Evolutionary conservation across 108 stramenopile genomes (phyloP).

Genomic region (Fistulifera solaris): DNA sequence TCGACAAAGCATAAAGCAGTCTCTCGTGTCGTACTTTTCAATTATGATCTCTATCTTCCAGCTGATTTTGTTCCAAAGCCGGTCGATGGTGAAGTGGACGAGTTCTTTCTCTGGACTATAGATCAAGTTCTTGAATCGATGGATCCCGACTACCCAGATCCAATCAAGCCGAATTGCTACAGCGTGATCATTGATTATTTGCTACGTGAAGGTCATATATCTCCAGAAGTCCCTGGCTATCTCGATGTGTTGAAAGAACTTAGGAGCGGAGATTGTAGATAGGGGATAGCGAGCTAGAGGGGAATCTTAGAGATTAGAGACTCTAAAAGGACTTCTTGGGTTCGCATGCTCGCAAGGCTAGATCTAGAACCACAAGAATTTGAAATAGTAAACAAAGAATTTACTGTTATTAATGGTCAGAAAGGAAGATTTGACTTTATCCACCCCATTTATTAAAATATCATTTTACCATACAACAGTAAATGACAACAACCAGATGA

Average conservation of each 20-base stretch:
- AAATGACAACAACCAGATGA: too few species aligned
- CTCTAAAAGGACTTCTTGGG: too few species aligned
- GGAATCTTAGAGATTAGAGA: too few species aligned
- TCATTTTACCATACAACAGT: too few species aligned
- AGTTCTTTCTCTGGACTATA: conserved; percentile 66
- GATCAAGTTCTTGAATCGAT: conserved; percentile 50
- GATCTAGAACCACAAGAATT: too few species aligned
- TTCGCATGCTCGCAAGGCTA: too few species aligned
- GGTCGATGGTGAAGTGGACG: conserved; percentile 85
- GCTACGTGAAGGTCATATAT: conserved; percentile 39
- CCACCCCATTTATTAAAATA: too few species aligned
- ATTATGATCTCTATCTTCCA: conserved; percentile 77
- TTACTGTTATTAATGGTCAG: too few species aligned
- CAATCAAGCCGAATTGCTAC: conserved; percentile 90
- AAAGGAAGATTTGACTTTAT: too few species aligned
- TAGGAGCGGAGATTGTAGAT: conserved; percentile 57
- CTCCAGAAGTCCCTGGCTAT: conserved; percentile 65
- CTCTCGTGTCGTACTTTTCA: conserved; percentile 64
- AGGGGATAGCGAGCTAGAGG: background rate
- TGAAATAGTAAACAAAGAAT: too few species aligned
- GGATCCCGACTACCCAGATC: conserved; percentile 42
- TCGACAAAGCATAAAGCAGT: conserved; percentile 24
- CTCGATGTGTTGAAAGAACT: conserved; percentile 65
- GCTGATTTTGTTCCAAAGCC: conserved; percentile 56
- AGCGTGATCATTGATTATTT: conserved; percentile 78